Conservation (phyloP, 2,329 filamentous ascomycete genomes). For the Nigrospora sphaerica region DNA sequence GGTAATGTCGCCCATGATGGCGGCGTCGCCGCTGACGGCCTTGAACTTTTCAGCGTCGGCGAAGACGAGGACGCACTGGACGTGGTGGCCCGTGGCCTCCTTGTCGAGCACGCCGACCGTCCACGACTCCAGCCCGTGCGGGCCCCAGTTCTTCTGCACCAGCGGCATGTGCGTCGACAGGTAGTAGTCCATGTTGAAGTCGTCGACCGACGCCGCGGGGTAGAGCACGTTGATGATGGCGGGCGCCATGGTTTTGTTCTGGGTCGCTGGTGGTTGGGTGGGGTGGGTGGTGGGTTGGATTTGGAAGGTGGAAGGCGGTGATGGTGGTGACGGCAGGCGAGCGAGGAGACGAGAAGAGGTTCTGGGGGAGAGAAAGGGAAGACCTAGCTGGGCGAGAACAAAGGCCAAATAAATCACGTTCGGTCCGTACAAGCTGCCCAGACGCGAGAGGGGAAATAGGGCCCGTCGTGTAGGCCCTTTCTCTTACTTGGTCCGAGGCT, state of each 20-base stretch:
- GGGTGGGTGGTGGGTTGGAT: not conserved
- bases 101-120: constrained; percentile 19
- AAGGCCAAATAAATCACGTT: too few species aligned
- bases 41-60: constrained; percentile 16
- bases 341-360: too few species aligned
- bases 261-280: not conserved
- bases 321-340: not conserved
- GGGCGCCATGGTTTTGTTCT: constrained; percentile 7
- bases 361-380: too few species aligned
- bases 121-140: constrained; percentile 30
- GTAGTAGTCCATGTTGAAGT: constrained; percentile 43
- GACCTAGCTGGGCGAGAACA: too few species aligned
- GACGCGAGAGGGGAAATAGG: too few species aligned
- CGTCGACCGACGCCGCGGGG: constrained; percentile 27
- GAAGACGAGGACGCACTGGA: constrained; percentile 23
- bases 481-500: too few species aligned
- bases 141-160: constrained; percentile 28
- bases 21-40: not conserved
- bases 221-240: constrained; percentile 27
- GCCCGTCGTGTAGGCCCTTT: too few species aligned
- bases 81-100: constrained; percentile 11
- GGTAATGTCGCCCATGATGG: constrained; percentile 16
- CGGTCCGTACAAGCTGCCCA: too few species aligned
- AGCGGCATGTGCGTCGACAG: constrained; percentile 37
- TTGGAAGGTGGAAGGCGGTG: not conserved